Conservation (phyloP, 2,329 filamentous ascomycete genomes). For the Mycosphaerelloides madeirae region DNA sequence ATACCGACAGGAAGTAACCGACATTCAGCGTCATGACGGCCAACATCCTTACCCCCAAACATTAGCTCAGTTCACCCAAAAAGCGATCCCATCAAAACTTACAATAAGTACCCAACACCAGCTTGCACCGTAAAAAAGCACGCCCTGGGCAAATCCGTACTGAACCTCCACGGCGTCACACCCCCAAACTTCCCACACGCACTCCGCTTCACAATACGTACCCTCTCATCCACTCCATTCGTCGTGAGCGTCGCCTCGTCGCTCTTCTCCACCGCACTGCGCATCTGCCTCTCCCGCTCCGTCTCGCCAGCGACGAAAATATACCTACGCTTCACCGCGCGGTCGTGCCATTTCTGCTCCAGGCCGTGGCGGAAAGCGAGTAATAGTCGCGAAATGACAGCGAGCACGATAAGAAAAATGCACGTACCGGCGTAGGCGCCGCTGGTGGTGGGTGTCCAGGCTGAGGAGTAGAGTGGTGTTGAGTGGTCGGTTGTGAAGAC, state of each 20-base stretch:
- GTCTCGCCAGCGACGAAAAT: slow-evolving; percentile 62
- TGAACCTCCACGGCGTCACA: slow-evolving; percentile 71
- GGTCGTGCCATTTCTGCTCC: slow-evolving; percentile 65
- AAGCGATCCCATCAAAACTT: slow-evolving; percentile 50
- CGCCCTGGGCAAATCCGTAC: slow-evolving; percentile 71
- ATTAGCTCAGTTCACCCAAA: background rate
- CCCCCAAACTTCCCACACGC: slow-evolving; percentile 41
- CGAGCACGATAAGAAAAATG: slow-evolving; percentile 80
- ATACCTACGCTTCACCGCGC: slow-evolving; percentile 70
- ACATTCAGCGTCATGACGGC: slow-evolving; percentile 87
- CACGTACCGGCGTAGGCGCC: slow-evolving; percentile 83
- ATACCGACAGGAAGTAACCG: slow-evolving; percentile 76
- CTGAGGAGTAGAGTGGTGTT: slow-evolving; percentile 61
- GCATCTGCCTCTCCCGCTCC: slow-evolving; percentile 42
- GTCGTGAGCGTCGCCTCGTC: slow-evolving; percentile 64
- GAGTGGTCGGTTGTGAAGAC: slow-evolving; percentile 60
- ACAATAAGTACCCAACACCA: slow-evolving; percentile 83
- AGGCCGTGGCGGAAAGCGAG: slow-evolving; percentile 62
- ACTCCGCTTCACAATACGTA: slow-evolving; percentile 56
- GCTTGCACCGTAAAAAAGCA: slow-evolving; percentile 64
- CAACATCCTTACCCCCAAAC: slow-evolving; percentile 64
- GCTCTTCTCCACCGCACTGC: slow-evolving; percentile 42
- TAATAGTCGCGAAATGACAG: slow-evolving; percentile 63
- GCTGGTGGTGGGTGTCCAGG: slow-evolving; percentile 67
- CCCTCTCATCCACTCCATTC: slow-evolving; percentile 76